Evolutionary conservation across 2,329 filamentous ascomycete species (phyloP).

Genomic region (Tympanopsis confertula): DNA sequence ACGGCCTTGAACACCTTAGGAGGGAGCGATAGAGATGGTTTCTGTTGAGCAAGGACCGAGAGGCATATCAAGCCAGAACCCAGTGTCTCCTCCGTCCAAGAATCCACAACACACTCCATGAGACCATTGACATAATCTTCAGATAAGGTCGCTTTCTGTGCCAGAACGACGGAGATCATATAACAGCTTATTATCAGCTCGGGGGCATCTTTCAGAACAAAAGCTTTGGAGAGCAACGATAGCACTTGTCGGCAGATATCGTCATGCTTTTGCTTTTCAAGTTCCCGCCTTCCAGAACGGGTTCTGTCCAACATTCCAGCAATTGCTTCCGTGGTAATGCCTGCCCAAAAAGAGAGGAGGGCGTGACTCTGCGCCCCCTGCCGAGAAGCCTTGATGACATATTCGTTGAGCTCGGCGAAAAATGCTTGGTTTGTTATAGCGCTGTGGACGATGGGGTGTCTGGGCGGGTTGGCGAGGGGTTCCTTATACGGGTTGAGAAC

Average conservation of each 20-base stretch:
- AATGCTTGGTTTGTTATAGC: constrained; percentile 70
- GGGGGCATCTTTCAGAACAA: constrained; percentile 63
- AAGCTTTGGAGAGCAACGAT: constrained; percentile 65
- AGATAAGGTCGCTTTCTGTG: constrained; percentile 67
- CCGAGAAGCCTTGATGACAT: constrained; percentile 65
- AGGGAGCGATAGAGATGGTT: constrained; percentile 34
- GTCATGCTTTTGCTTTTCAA: constrained; percentile 73
- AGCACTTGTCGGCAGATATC: constrained; percentile 56
- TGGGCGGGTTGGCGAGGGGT: constrained; percentile 63
- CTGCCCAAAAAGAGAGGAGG: constrained; percentile 81
- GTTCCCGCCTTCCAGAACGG: constrained; percentile 61
- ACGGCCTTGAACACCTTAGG: constrained; percentile 48
- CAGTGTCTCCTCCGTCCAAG: constrained; percentile 65
- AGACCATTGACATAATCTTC: constrained; percentile 73
- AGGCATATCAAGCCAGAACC: constrained; percentile 68
- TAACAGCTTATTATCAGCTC: constrained; percentile 80
- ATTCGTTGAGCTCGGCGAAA: constrained; percentile 64
- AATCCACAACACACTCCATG: constrained; percentile 76
- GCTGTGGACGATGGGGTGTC: constrained; percentile 72
- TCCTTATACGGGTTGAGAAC: constrained; percentile 81
- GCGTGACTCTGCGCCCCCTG: constrained; percentile 64
- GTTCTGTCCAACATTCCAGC: constrained; percentile 70
- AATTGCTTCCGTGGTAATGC: constrained; percentile 74
- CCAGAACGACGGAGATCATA: constrained; percentile 79
- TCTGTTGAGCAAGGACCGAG: constrained; percentile 70